Evolutionary conservation across 148 eudicot genomes (phyloP).

Genomic region (Cornus florida): DNA sequence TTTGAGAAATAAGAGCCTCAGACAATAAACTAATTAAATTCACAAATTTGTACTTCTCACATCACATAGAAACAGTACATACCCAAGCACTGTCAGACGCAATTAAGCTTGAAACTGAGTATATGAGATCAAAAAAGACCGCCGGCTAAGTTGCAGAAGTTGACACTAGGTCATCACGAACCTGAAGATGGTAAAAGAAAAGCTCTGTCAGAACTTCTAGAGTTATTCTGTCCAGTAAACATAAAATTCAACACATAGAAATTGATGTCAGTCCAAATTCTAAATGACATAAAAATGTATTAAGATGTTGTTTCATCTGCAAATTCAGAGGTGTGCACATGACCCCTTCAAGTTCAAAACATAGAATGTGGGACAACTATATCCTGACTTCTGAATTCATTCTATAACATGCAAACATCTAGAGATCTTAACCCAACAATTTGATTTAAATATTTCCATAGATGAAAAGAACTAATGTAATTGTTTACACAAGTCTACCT

Average conservation of each 20-base stretch:
- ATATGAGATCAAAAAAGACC: background rate
- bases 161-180: background rate
- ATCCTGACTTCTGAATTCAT: background rate
- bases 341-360: background rate
- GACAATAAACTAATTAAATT: background rate
- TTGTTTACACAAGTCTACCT: background rate
- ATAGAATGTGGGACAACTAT: background rate
- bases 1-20: background rate
- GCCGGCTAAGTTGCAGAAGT: slow-evolving; percentile 5
- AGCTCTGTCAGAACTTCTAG: background rate
- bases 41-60: background rate
- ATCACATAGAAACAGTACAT: slow-evolving; percentile 1
- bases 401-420: background rate
- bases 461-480: background rate
- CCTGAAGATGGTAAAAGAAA: slow-evolving; percentile 1
- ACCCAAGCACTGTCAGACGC: background rate
- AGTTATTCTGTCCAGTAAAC: slow-evolving; percentile 1
- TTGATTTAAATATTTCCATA: background rate
- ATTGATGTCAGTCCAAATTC: background rate
- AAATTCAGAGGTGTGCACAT: background rate
- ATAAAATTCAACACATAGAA: background rate
- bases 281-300: background rate
- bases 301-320: background rate
- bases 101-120: background rate
- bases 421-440: background rate